Conservation (phyloP, 2,329 filamentous ascomycete genomes). For the Bipolaris oryzae region DNA sequence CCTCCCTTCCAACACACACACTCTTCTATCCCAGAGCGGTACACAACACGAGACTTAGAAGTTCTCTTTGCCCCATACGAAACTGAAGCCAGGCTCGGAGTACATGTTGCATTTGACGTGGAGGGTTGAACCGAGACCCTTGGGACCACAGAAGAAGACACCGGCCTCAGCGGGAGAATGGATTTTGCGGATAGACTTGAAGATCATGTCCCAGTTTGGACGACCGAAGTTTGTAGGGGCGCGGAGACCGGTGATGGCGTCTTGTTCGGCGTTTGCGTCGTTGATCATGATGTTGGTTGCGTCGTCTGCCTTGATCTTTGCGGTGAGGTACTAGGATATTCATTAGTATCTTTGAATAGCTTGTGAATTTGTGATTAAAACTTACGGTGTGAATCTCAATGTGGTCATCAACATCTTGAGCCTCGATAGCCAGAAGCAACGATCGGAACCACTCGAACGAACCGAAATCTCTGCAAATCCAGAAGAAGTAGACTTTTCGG, state of each 20-base stretch:
- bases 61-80: constrained; percentile 73
- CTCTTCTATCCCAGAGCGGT: too few species aligned
- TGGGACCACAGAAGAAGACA: constrained; percentile 80
- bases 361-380: not conserved
- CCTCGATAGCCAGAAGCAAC: constrained; percentile 81
- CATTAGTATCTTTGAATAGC: constrained; percentile 18
- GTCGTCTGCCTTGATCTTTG: constrained; percentile 84
- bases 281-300: constrained; percentile 94
- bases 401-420: constrained; percentile 79
- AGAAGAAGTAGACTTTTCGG: constrained; percentile 90
- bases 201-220: constrained; percentile 91
- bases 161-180: constrained; percentile 51
- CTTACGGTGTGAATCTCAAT: constrained; percentile 82
- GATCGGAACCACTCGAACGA: constrained; percentile 91
- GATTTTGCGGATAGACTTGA: constrained; percentile 80
- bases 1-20: too few species aligned
- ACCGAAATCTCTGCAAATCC: constrained; percentile 86
- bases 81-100: constrained; percentile 75
- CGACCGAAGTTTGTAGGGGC: constrained; percentile 85
- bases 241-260: constrained; percentile 81
- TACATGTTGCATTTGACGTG: constrained; percentile 90
- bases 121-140: constrained; percentile 74
- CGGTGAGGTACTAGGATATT: constrained; percentile 71
- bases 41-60: constrained; percentile 57
- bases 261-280: constrained; percentile 81